Evolutionary conservation across 2,329 filamentous ascomycete genomes (phyloP), one percentile per base, ranked within the genome.

Genomic region (Penicillium sp.): DNA sequence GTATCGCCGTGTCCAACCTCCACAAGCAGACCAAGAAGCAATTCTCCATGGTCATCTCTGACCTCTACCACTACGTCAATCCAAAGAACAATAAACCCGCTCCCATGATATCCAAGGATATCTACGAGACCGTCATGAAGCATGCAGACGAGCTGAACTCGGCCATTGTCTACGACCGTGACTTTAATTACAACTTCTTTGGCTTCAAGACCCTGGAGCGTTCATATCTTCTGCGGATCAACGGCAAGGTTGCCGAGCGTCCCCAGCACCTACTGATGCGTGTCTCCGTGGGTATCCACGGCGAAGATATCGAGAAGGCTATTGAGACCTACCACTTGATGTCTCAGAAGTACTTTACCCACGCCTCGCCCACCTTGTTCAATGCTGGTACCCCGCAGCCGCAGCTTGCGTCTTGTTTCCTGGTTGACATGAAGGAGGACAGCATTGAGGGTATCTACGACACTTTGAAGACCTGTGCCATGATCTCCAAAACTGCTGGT

Each of bases 11-110:
- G 39, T 98, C 93, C 63, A 98, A 98, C 75, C 85, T 98, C 45
- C 93, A 98, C 83, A 98, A 98, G 76, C 93, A 98, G 79, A 98
- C 93, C 52, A 97, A 97, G 81, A 98, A 98, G 79, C 91, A 97
- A 67, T 98, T 94, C 76, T 97, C 93, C n/a, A 77, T 87, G 34
- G 93, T 98, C 45, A 80, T 98, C 58, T 84, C 81, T 58, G 93
- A 98, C 61, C 81, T 98, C 28, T 96, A 91, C 74, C 79, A 93
- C 75, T 98, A 96, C 69, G 76, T 94, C 70, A 98, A 98, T 75
- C 89, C 91, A 48, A 94, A 87, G 74, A 98, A 95, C 70, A 73
- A 76, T 49, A 84, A 77, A 55, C 65, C 77, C 6, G 91, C 90
- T 35, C 91, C 93, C 41, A 98, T 98, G 93, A 97, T 98, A 63